Evolutionary conservation across 441 rosid species (phyloP).

Genomic region (Erodium moschatum): DNA sequence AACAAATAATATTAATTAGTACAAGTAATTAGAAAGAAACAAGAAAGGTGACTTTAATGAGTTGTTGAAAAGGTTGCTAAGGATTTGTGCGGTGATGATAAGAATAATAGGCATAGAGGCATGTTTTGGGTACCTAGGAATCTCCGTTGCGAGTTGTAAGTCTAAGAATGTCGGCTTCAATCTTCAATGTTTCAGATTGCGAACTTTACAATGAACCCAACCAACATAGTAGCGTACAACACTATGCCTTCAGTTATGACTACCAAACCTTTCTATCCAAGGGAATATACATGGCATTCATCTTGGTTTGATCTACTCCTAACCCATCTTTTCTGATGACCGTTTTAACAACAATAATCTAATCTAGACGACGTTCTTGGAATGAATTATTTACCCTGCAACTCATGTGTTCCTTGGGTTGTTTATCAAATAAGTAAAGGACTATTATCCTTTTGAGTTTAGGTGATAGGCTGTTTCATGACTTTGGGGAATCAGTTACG

Average conservation of each 20-base stretch:
- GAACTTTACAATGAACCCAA: not conserved
- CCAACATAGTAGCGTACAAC: not conserved
- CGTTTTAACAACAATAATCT: not conserved
- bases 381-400: not conserved
- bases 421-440: not conserved
- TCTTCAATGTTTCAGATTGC: too few species aligned
- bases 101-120: too few species aligned
- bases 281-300: not conserved
- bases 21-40: too few species aligned
- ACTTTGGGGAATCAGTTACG: not conserved
- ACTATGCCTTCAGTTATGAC: not conserved
- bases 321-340: too few species aligned
- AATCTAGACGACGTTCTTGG: not conserved
- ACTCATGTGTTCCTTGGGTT: not conserved
- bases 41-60: too few species aligned
- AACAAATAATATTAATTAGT: too few species aligned
- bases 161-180: too few species aligned
- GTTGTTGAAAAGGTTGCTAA: too few species aligned
- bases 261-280: not conserved
- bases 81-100: too few species aligned
- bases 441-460: not conserved
- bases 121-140: too few species aligned
- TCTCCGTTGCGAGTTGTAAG: too few species aligned
- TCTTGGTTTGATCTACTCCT: not conserved
- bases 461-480: not conserved